Evolutionary conservation across 805 yeast species (phyloP).

Genomic region (Saitoella complicata): DNA sequence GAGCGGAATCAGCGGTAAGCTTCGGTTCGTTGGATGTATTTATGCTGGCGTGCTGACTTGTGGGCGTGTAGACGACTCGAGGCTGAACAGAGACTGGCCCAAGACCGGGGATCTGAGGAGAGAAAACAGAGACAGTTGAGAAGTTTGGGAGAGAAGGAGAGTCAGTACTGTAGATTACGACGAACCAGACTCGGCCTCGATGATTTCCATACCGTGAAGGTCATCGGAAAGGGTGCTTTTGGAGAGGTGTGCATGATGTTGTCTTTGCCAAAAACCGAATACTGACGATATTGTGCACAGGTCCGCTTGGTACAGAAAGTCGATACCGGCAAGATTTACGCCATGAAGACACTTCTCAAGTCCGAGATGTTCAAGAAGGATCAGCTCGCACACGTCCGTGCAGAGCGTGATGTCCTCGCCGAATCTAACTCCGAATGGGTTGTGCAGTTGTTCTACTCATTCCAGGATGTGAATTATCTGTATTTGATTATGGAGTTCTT

Average conservation of each 20-base stretch:
- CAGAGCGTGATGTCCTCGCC: slow-evolving; percentile 89
- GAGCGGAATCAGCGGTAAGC: slow-evolving; percentile 71
- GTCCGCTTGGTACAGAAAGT: slow-evolving; percentile 70
- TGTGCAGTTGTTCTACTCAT: slow-evolving; percentile 64
- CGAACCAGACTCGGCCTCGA: slow-evolving; percentile 70
- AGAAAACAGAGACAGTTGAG: slow-evolving; percentile 67
- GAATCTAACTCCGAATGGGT: slow-evolving; percentile 83
- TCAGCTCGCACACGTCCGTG: slow-evolving; percentile 87
- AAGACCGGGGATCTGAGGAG: slow-evolving; percentile 69
- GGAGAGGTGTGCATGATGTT: slow-evolving; percentile 55
- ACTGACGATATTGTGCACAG: no score
- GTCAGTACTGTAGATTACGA: slow-evolving; percentile 67
- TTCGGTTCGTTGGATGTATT: background rate
- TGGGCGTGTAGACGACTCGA: slow-evolving; percentile 37
- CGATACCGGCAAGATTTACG: slow-evolving; percentile 83
- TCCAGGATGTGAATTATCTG: slow-evolving; percentile 60
- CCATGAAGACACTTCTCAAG: slow-evolving; percentile 83
- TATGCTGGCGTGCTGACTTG: background rate
- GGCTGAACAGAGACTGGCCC: slow-evolving; percentile 53
- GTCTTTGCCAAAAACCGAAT: background rate
- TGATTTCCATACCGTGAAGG: slow-evolving; percentile 79
- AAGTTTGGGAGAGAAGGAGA: slow-evolving; percentile 74
- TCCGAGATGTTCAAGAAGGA: slow-evolving; percentile 91
- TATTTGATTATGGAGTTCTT: slow-evolving; percentile 68
- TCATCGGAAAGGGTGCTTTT: slow-evolving; percentile 91